phyloP scores from a whole-genome alignment of 148 eudicot species.

The Limonium bicolor region DNA sequence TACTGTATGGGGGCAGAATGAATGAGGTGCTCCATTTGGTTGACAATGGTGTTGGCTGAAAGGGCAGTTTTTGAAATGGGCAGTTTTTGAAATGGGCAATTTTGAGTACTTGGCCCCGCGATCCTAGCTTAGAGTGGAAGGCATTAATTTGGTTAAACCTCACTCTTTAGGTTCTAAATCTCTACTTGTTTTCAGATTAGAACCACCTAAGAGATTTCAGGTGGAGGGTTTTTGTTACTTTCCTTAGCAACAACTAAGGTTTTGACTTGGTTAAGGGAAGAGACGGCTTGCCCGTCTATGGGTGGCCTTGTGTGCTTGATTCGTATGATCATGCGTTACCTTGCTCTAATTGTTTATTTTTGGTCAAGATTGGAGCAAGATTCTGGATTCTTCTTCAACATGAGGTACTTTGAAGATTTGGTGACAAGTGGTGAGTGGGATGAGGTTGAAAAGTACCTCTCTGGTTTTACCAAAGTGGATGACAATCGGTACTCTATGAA shows the following conservation, averaged over 20 bases:
- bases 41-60: too few species aligned
- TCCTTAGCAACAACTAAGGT: not conserved
- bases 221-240: not conserved
- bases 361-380: slow-evolving; percentile 81
- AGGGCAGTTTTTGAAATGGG: too few species aligned
- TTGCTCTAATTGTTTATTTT: not conserved
- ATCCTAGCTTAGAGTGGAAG: too few species aligned
- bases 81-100: too few species aligned
- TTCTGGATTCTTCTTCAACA: slow-evolving; percentile 85
- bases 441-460: slow-evolving; percentile 76
- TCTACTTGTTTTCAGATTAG: not conserved
- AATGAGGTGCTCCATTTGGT: too few species aligned
- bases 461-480: slow-evolving; percentile 93
- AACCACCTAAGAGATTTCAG: not conserved
- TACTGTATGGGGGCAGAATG: too few species aligned
- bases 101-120: too few species aligned
- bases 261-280: not conserved
- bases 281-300: not conserved
- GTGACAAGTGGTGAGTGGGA: slow-evolving; percentile 93
- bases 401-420: slow-evolving; percentile 81
- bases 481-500: slow-evolving; percentile 96
- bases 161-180: not conserved
- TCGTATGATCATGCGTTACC: not conserved
- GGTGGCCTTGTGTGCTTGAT: not conserved
- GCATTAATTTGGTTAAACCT: too few species aligned